A percentile compares a stretch with the other conserved stretches of the same genome.
Conservation (phyloP, 176 grass and related monocot species). For the Tuctoria greenei region DNA sequence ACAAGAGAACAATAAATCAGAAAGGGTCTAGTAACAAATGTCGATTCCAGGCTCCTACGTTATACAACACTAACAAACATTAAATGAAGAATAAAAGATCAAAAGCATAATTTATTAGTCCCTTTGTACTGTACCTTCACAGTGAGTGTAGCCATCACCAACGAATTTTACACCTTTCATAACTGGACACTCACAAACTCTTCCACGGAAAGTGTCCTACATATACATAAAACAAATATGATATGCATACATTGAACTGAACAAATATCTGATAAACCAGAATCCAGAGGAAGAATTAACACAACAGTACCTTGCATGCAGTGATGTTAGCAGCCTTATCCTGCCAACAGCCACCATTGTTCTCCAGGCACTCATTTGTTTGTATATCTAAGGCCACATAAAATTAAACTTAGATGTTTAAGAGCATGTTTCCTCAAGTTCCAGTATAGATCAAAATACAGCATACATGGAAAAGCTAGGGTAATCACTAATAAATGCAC, state of each 20-base stretch:
- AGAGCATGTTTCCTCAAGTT: background rate
- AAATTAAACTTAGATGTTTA: background rate
- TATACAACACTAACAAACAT: background rate
- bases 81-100: background rate
- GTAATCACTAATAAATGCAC: slow-evolving; percentile 1
- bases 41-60: background rate
- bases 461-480: background rate
- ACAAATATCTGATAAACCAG: background rate
- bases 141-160: slow-evolving; percentile 93
- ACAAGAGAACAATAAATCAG: background rate
- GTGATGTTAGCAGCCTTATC: slow-evolving; percentile 83
- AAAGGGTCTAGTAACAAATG: background rate
- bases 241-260: slow-evolving; percentile 21
- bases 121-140: slow-evolving; percentile 67
- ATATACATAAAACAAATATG: slow-evolving; percentile 26
- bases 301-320: slow-evolving; percentile 85
- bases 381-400: slow-evolving; percentile 62
- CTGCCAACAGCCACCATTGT: slow-evolving; percentile 95
- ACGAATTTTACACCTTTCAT: slow-evolving; percentile 81
- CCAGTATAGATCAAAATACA: background rate
- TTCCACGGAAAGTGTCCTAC: slow-evolving; percentile 92
- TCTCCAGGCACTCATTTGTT: slow-evolving; percentile 96
- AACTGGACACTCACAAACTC: slow-evolving; percentile 81
- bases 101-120: background rate
- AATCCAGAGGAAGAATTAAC: slow-evolving; percentile 3